Conservation (phyloP, 2,329 filamentous ascomycete genomes). For the Pyricularia sp. region DNA sequence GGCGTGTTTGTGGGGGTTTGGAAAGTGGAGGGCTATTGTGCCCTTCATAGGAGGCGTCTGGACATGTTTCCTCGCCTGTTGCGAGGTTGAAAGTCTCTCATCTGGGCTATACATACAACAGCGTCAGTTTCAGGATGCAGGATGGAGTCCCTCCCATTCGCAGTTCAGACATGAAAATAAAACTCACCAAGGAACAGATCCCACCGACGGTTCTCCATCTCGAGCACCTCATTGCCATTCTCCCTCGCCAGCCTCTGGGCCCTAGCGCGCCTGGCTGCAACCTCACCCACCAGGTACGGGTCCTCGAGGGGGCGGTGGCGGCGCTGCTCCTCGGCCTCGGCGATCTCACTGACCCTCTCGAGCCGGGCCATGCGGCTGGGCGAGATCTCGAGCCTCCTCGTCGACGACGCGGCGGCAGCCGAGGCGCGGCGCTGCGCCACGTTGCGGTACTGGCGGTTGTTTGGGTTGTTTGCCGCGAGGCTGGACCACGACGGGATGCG, state of each 20-base stretch:
- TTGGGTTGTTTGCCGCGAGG: conserved; percentile 38
- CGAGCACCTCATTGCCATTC: conserved; percentile 42
- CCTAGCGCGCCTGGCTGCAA: conserved; percentile 48
- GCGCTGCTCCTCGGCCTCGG: conserved; percentile 15
- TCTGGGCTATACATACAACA: conserved; percentile 30
- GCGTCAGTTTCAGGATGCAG: not conserved
- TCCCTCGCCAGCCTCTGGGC: conserved; percentile 48
- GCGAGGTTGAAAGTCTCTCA: conserved; percentile 40
- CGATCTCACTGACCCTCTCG: not conserved
- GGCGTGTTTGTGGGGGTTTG: not conserved
- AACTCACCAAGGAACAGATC: conserved; percentile 50
- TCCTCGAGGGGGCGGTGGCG: conserved; percentile 49
- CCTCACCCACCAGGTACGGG: conserved; percentile 57
- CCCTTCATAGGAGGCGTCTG: not conserved
- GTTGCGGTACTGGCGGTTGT: conserved; percentile 50
- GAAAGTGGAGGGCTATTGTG: not conserved
- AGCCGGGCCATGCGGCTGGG: not conserved
- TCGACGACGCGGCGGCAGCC: conserved; percentile 25
- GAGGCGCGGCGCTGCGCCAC: conserved; percentile 54
- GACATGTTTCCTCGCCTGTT: conserved; percentile 22
- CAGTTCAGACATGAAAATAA: not conserved
- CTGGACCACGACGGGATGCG: conserved; percentile 51
- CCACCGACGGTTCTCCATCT: conserved; percentile 49
- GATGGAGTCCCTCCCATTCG: not conserved
- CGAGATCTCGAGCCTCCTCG: conserved; percentile 13